A percentile compares a stretch with the other conserved stretches of the same genome.
These are phyloP conservation scores for Xylaria sp. DNA, from an alignment of 2,329 filamentous ascomycete genomes.

Conservation along the genomic window DNA sequence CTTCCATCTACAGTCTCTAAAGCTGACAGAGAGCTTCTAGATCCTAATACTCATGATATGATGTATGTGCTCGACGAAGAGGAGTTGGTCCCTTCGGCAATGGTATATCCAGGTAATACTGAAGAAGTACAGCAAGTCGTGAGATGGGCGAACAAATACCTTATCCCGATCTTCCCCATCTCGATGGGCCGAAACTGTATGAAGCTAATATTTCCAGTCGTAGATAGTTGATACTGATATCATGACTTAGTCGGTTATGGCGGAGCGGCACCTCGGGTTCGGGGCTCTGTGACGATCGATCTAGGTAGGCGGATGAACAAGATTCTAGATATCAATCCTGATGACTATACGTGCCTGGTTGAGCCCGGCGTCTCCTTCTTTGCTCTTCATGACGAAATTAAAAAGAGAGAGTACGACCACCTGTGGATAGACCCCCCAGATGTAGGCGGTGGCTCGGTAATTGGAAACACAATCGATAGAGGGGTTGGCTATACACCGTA, in stretches of 20 bases:
- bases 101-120: slow-evolving; percentile 49
- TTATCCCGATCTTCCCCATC: slow-evolving; percentile 45
- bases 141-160: slow-evolving; percentile 47
- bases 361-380: slow-evolving; percentile 67
- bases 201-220: neutral
- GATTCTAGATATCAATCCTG: slow-evolving; percentile 61
- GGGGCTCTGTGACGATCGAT: slow-evolving; percentile 61
- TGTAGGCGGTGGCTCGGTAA: slow-evolving; percentile 56
- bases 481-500: slow-evolving; percentile 60
- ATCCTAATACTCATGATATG: slow-evolving; percentile 55
- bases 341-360: slow-evolving; percentile 60
- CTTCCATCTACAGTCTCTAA: neutral
- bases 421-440: slow-evolving; percentile 57
- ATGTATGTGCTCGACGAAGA: slow-evolving; percentile 57
- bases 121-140: slow-evolving; percentile 50
- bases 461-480: slow-evolving; percentile 59
- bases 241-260: slow-evolving; percentile 59
- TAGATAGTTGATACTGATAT: slow-evolving; percentile 16
- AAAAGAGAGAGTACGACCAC: slow-evolving; percentile 51
- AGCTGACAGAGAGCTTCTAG: slow-evolving; percentile 36
- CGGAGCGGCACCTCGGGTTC: slow-evolving; percentile 63
- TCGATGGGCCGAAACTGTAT: slow-evolving; percentile 48
- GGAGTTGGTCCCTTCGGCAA: slow-evolving; percentile 57
- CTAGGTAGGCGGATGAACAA: slow-evolving; percentile 64
- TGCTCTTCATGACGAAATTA: slow-evolving; percentile 58